Evolutionary conservation across 768 basidiomycete genomes (phyloP).

Genomic region (Nidularia pulvinata): DNA sequence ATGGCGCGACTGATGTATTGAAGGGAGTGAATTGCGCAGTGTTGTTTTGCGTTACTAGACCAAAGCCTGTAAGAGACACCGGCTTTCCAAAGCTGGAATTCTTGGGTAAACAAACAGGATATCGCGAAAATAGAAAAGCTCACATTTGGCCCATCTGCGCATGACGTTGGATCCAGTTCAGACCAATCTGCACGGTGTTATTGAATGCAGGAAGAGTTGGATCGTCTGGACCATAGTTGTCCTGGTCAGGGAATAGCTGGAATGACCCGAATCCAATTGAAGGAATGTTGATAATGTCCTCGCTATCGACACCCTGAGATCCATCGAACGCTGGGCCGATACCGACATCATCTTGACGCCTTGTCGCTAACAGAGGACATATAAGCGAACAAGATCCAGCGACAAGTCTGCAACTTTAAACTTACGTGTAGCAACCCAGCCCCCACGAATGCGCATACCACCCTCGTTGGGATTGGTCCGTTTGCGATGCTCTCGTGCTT

Average conservation of each 20-base stretch:
- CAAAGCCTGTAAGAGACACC: conserved; percentile 50
- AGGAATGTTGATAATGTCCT: conserved; percentile 60
- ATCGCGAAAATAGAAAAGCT: conserved; percentile 10
- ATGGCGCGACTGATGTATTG: conserved; percentile 46
- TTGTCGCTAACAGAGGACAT: conserved; percentile 34
- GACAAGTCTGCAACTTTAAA: background rate
- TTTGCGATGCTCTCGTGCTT: conserved; percentile 31
- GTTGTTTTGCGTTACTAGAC: conserved; percentile 60
- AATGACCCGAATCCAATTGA: conserved; percentile 58
- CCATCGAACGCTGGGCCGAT: conserved; percentile 60
- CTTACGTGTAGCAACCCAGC: conserved; percentile 58
- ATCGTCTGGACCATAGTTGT: conserved; percentile 47
- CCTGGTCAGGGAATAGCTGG: conserved; percentile 72
- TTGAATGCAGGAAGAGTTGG: conserved; percentile 50
- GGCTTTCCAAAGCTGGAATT: conserved; percentile 55
- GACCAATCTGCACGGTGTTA: conserved; percentile 47
- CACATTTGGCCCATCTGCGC: conserved; percentile 42
- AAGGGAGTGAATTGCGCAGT: conserved; percentile 60
- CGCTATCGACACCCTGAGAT: conserved; percentile 63
- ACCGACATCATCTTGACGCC: conserved; percentile 38
- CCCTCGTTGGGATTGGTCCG: conserved; percentile 24
- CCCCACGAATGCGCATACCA: conserved; percentile 55
- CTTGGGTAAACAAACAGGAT: background rate
- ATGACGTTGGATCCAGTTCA: conserved; percentile 56
- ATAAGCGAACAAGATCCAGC: background rate